Percentiles rank a stretch among this genome's conserved stretches.
These are phyloP conservation scores for Solanum hybrid DNA, from an alignment of 305 asterid genomes.

Conservation along the genomic window DNA sequence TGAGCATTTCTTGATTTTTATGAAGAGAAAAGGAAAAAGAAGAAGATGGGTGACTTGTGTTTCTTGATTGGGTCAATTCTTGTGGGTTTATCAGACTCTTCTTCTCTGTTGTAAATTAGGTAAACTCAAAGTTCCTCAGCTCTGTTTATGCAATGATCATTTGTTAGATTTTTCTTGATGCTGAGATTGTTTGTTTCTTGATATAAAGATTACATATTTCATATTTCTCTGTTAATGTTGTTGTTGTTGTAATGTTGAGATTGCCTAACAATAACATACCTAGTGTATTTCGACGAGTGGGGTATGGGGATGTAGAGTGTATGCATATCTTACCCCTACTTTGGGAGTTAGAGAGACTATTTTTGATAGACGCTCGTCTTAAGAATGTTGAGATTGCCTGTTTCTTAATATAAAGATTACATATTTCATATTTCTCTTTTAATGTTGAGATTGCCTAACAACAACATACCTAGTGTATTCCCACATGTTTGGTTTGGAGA, in stretches of 20 bases:
- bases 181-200: not conserved
- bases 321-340: not conserved
- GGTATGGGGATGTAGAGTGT: not conserved
- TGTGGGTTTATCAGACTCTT: not conserved
- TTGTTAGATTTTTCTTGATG: not conserved
- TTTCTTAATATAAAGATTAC: not conserved
- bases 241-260: not conserved
- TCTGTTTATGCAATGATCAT: not conserved
- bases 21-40: not conserved
- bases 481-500: not conserved
- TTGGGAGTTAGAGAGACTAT: not conserved
- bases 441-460: not conserved
- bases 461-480: not conserved
- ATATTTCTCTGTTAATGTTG: not conserved
- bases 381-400: not conserved
- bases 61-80: not conserved
- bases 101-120: not conserved
- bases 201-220: not conserved
- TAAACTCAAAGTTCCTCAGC: not conserved
- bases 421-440: not conserved
- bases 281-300: not conserved
- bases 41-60: not conserved
- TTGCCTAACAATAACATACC: not conserved
- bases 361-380: not conserved
- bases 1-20: not conserved